These are phyloP conservation scores for Globisporangium paddicum DNA, from an alignment of 352 stramenopile genomes.

Conservation along the genomic window DNA sequence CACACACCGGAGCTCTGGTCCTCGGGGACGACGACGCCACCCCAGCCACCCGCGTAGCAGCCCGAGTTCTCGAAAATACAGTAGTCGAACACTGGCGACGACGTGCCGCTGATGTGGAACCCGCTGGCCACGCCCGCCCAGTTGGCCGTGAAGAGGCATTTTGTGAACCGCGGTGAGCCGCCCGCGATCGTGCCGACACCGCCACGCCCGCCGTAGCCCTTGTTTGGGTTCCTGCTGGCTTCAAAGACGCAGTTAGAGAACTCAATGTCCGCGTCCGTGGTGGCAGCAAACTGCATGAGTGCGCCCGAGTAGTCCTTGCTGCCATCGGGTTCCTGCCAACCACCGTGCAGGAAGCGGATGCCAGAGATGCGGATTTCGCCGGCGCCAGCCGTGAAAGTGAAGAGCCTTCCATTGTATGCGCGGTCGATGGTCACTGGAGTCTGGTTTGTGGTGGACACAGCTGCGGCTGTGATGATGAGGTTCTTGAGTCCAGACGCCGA, in stretches of 20 bases:
- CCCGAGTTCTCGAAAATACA: constrained; percentile 22
- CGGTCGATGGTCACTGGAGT: constrained; percentile 3
- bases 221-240: constrained; percentile 9
- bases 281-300: constrained; percentile 12
- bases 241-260: constrained; percentile 18
- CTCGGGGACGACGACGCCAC: constrained; percentile 14
- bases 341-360: constrained; percentile 8
- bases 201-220: constrained; percentile 13
- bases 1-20: constrained; percentile 12
- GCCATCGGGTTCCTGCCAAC: constrained; percentile 6
- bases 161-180: constrained; percentile 11
- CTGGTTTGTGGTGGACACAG: too few relatives aligned
- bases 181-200: constrained; percentile 9
- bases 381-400: background rate
- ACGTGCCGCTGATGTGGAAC: constrained; percentile 10
- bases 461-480: background rate
- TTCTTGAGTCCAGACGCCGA: background rate
- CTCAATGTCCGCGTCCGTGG: background rate
- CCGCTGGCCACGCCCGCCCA: constrained; percentile 15
- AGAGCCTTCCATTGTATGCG: constrained; percentile 1
- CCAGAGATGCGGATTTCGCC: background rate
- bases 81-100: constrained; percentile 13
- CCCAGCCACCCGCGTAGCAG: constrained; percentile 14
- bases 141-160: constrained; percentile 17
- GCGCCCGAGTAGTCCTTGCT: constrained; percentile 11